phyloP scores from a whole-genome alignment of 331 rosid species.

The Saraca asoca region DNA sequence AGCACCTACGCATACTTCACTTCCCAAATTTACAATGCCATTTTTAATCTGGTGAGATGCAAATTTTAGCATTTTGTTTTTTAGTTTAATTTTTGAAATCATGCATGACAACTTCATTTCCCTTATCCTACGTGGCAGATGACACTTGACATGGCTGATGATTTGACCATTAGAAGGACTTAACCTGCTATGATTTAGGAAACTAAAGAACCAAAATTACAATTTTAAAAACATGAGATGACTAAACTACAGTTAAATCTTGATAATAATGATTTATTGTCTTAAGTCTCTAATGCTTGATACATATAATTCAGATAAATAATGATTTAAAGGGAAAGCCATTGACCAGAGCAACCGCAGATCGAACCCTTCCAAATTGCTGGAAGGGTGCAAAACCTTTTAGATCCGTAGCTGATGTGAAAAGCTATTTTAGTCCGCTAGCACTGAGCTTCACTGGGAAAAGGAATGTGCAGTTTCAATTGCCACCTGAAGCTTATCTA shows the following conservation, averaged over 20 bases:
- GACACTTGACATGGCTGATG: too few species aligned
- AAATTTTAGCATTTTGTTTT: too few species aligned
- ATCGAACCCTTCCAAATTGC: constrained; percentile 61
- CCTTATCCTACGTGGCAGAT: too few species aligned
- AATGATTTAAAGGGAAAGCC: constrained; percentile 59
- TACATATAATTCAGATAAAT: constrained; percentile 48
- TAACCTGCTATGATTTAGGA: too few species aligned
- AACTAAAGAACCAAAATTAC: too few species aligned
- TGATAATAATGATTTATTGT: not conserved
- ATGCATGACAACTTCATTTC: too few species aligned
- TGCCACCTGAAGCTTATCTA: constrained; percentile 72
- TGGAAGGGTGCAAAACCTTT: constrained; percentile 77
- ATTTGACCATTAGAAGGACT: too few species aligned
- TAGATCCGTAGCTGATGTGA: constrained; percentile 51
- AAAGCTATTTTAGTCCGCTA: constrained; percentile 54
- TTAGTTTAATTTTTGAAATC: too few species aligned
- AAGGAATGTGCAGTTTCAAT: constrained; percentile 43
- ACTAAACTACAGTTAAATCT: too few species aligned
- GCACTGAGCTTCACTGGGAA: constrained; percentile 48
- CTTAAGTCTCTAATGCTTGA: constrained; percentile 13
- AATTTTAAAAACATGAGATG: too few species aligned
- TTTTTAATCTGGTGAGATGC: constrained; percentile 52
- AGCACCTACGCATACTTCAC: constrained; percentile 79
- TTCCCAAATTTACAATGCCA: constrained; percentile 46
- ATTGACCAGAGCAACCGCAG: constrained; percentile 43